These are phyloP conservation scores for Holtermanniella nyarrowii DNA, from an alignment of 768 basidiomycete species.

Conservation along the genomic window DNA sequence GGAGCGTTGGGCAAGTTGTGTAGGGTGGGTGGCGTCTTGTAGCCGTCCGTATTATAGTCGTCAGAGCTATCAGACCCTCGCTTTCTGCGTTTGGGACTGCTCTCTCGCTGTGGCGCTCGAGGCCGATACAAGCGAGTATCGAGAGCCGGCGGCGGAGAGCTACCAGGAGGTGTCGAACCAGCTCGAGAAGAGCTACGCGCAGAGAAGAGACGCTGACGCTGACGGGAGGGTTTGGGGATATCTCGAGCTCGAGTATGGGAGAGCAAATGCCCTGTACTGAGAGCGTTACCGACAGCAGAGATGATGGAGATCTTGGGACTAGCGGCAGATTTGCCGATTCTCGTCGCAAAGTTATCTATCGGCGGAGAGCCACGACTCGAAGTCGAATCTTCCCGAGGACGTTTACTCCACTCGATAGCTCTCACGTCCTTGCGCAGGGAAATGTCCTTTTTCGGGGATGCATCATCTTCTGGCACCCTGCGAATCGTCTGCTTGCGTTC, in stretches of 20 bases:
- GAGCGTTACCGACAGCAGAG: not conserved
- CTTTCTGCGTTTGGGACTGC: too few relatives aligned
- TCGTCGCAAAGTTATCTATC: not conserved
- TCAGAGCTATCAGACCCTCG: too few relatives aligned
- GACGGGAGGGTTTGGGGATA: too few relatives aligned
- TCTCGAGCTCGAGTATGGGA: not conserved
- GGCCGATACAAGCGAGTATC: too few relatives aligned
- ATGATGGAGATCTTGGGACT: not conserved
- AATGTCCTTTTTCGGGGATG: not conserved
- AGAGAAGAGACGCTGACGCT: not conserved
- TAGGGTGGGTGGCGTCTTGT: too few relatives aligned
- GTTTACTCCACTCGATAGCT: conserved; percentile 6
- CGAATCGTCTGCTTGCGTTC: conserved; percentile 30
- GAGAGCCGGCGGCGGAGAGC: not conserved
- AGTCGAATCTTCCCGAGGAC: not conserved
- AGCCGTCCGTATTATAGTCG: too few relatives aligned
- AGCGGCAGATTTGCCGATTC: not conserved
- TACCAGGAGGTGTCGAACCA: not conserved
- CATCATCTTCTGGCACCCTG: conserved; percentile 8
- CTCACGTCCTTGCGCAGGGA: conserved; percentile 1
- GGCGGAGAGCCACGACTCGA: not conserved
- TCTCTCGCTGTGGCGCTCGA: too few relatives aligned
- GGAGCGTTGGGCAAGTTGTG: too few relatives aligned
- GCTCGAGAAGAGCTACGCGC: not conserved
- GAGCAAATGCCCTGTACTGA: not conserved